A percentile compares a stretch with the other conserved stretches of the same genome.
Conservation (phyloP, 768 basidiomycete genomes). For the Hortiboletus campestris region DNA sequence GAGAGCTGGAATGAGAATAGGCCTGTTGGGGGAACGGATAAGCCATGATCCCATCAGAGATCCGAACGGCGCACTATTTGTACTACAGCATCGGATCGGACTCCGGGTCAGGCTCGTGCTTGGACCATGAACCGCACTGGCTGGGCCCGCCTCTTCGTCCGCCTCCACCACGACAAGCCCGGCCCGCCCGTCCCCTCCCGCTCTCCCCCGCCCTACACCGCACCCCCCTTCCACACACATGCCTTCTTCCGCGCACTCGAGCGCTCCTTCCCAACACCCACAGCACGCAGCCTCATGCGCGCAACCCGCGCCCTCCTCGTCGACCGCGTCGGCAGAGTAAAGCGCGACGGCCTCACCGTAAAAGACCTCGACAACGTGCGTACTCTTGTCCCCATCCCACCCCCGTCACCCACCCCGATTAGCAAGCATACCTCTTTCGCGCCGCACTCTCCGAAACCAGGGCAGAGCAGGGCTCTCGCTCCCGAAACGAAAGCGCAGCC, state of each 20-base stretch:
- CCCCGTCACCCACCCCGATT: background rate
- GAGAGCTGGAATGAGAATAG: background rate
- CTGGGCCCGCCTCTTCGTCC: constrained; percentile 11
- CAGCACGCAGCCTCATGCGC: constrained; percentile 78
- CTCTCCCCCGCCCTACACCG: constrained; percentile 43
- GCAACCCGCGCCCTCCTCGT: constrained; percentile 79
- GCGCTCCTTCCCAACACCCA: constrained; percentile 68
- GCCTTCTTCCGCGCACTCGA: constrained; percentile 70
- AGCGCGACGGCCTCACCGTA: constrained; percentile 64
- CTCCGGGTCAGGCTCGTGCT: background rate
- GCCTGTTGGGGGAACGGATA: constrained; percentile 23
- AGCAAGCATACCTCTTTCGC: constrained; percentile 96
- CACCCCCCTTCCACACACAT: constrained; percentile 83
- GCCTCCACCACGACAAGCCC: constrained; percentile 16
- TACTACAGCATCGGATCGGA: constrained; percentile 14
- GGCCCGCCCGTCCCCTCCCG: constrained; percentile 18
- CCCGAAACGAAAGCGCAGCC: constrained; percentile 82
- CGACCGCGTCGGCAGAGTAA: constrained; percentile 69
- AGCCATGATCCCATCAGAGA: constrained; percentile 8
- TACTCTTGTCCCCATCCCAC: background rate
- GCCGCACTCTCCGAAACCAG: constrained; percentile 90
- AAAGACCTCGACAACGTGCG: constrained; percentile 85
- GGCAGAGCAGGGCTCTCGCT: constrained; percentile 78
- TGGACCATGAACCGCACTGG: background rate
- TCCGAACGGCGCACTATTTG: background rate